Percentiles rank a stretch among this genome's conserved stretches.
Conservation (phyloP, 73 alveolate species). For the Stentor roeselii region DNA sequence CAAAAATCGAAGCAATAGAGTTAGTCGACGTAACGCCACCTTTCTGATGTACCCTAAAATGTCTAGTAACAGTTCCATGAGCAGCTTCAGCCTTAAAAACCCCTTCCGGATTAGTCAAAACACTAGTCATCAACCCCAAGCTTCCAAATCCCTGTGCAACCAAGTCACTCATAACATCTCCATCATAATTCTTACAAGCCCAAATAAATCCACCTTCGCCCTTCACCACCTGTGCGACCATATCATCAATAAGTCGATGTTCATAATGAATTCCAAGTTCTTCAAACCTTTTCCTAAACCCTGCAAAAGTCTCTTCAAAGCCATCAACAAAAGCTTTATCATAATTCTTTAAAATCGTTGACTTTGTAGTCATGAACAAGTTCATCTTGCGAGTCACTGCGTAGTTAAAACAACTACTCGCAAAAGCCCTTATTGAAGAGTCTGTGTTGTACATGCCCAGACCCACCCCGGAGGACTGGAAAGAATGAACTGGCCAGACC, state of each 20-base stretch:
- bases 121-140: conserved; percentile 80
- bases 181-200: conserved; percentile 91
- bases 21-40: conserved; percentile 82
- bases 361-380: conserved; percentile 74
- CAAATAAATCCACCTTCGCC: conserved; percentile 82
- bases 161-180: conserved; percentile 79
- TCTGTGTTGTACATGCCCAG: conserved; percentile 86
- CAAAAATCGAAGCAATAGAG: conserved; percentile 79
- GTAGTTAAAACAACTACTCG: conserved; percentile 67
- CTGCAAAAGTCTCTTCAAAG: conserved; percentile 59
- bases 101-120: conserved; percentile 71
- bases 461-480: conserved; percentile 52
- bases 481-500: conserved; percentile 53
- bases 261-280: conserved; percentile 44
- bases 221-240: conserved; percentile 64
- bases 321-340: conserved; percentile 80
- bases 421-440: conserved; percentile 72
- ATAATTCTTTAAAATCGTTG: conserved; percentile 75
- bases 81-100: conserved; percentile 84
- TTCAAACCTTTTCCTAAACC: conserved; percentile 56
- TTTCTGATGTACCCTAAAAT: conserved; percentile 67
- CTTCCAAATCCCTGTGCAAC: conserved; percentile 88
- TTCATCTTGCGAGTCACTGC: conserved; percentile 67
- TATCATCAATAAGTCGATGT: conserved; percentile 67
- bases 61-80: conserved; percentile 89